Conservation (phyloP, 805 yeast genomes). For the Teunomyces cretensis region DNA sequence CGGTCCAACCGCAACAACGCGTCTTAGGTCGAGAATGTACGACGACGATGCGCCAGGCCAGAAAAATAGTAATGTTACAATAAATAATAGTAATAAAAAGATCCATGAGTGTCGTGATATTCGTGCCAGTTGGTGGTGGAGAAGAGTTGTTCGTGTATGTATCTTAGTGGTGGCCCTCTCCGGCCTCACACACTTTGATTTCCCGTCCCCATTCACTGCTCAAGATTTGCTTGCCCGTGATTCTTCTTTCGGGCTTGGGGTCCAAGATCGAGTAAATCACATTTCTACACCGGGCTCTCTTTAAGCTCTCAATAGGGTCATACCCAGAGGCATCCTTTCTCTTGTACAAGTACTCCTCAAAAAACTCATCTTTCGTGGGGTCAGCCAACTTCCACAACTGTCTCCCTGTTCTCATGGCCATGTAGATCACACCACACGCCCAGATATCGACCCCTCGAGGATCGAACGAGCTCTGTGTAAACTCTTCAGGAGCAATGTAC, state of each 20-base stretch:
- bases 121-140: background rate
- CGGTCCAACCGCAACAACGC: too few species aligned
- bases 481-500: constrained; percentile 90
- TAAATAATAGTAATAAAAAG: too few species aligned
- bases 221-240: constrained; percentile 82
- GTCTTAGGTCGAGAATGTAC: too few species aligned
- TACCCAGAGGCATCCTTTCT: constrained; percentile 84
- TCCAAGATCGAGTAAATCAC: constrained; percentile 92
- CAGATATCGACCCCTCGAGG: constrained; percentile 83
- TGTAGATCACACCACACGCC: constrained; percentile 91
- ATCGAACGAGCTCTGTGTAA: constrained; percentile 64
- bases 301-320: constrained; percentile 84
- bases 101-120: background rate
- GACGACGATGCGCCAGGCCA: background rate
- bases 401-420: constrained; percentile 94
- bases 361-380: constrained; percentile 74
- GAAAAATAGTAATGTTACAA: background rate
- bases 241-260: constrained; percentile 84
- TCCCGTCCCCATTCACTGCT: constrained; percentile 96
- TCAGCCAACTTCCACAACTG: constrained; percentile 89
- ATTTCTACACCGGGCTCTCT: constrained; percentile 86
- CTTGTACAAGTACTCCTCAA: constrained; percentile 67
- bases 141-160: background rate
- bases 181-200: constrained; percentile 75
- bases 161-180: constrained; percentile 33